Evolutionary conservation across 345 rosid species (phyloP), one percentile per base, ranked within the genome.

Genomic region (Populus euphratica): DNA sequence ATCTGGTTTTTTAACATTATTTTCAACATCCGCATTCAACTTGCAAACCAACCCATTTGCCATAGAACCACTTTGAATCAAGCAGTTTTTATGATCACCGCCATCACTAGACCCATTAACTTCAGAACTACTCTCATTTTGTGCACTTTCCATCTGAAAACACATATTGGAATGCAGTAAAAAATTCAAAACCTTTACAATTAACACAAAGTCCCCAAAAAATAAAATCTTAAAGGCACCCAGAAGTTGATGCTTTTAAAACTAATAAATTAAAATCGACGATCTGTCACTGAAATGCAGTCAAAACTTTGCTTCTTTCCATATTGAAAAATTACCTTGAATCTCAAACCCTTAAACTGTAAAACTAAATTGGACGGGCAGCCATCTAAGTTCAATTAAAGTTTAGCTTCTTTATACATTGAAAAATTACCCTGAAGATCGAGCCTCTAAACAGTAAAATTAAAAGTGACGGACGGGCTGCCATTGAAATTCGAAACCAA

Each of bases 111-210:
- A 84, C 64, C 73, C 83, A 20, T 76, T 73, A 74, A 61, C 81
- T 47, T 81, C 74, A 62, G 86, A 62, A 77, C 79, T 81, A 83
- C 74, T 66, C 33, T 84, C 84, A 74, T 72, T 80, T 71, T 84
- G 84, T 65, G 85, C 86, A 63, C 62, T 81, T 76, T 82, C 97
- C 97, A 90, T 88, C 98, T 91, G 74, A 79, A 64, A 80, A 73
- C 23, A 77, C 6, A 78, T 41, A 6, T 35, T 35, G 71, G 70
- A 76, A 65, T 69, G 31, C 31, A 23, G 47, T 73, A 50, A 73
- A 16, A 23, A 49, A 67, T 11, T 72, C 14, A 31, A 35, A 76
- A 9, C 14, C 4, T 68, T 39, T 39, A 54, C 29, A 20, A 54
- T 27, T 23, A 69, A 38, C 25, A 69, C 17, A 25, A 66, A 49